Conservation (phyloP, 345 rosid genomes). For the Aethionema arabicum region DNA sequence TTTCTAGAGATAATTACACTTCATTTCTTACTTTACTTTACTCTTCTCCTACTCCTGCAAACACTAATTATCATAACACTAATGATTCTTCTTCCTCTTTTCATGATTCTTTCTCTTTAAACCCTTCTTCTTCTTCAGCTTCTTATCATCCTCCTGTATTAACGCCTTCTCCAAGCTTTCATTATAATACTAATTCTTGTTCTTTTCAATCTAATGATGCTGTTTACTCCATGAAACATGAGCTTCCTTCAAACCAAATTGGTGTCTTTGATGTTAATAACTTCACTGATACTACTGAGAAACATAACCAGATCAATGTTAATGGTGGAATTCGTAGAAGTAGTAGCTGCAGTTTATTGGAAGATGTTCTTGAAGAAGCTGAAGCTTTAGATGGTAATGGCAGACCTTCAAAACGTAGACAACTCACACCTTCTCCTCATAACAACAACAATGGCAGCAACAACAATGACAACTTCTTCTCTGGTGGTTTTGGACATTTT, state of each 20-base stretch:
- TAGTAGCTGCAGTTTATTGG: conserved; percentile 46
- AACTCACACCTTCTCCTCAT: conserved; percentile 37
- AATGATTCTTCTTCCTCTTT: conserved; percentile 25
- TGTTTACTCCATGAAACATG: conserved; percentile 42
- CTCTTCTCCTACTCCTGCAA: conserved; percentile 31
- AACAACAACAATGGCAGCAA: conserved; percentile 15
- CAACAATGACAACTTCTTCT: conserved; percentile 41
- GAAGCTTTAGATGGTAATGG: conserved; percentile 34
- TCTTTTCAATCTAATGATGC: conserved; percentile 29
- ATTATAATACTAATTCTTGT: conserved; percentile 34
- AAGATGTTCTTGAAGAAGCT: conserved; percentile 58
- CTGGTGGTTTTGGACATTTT: conserved; percentile 30
- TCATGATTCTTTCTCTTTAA: conserved; percentile 35
- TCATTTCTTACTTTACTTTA: conserved; percentile 34
- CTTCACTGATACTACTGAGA: conserved; percentile 27
- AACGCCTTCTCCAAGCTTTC: conserved; percentile 32
- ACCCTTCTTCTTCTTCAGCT: conserved; percentile 28
- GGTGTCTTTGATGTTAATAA: conserved; percentile 17
- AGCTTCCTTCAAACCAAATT: conserved; percentile 80
- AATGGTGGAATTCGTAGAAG: conserved; percentile 24
- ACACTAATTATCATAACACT: conserved; percentile 30
- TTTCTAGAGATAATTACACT: conserved; percentile 32
- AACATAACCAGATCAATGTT: conserved; percentile 5
- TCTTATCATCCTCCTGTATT: conserved; percentile 30
- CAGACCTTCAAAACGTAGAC: conserved; percentile 36